These are phyloP conservation scores for Talaromyces sp. DNA, from an alignment of 2,329 filamentous ascomycete genomes.

Conservation along the genomic window DNA sequence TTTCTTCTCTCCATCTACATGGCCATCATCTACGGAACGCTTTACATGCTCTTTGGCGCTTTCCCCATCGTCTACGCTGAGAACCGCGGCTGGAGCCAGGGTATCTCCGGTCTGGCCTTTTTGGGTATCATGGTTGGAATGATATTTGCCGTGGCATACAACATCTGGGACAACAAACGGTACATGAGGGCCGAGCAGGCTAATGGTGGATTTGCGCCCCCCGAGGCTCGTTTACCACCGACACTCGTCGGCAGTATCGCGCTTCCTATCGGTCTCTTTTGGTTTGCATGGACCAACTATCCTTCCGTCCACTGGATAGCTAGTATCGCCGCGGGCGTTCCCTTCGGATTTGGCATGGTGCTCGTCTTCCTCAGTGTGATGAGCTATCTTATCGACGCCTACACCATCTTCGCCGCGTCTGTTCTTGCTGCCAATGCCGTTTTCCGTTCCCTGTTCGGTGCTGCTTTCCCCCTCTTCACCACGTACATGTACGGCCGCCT, in stretches of 20 bases:
- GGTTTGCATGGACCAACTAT: slow-evolving; percentile 58
- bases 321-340: slow-evolving; percentile 30
- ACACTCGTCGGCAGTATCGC: slow-evolving; percentile 46
- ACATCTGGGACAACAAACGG: slow-evolving; percentile 38
- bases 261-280: slow-evolving; percentile 56
- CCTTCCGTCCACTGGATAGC: slow-evolving; percentile 38
- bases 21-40: slow-evolving; percentile 48
- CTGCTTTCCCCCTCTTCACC: slow-evolving; percentile 47
- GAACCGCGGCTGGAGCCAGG: slow-evolving; percentile 44
- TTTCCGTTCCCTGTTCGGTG: slow-evolving; percentile 43
- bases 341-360: slow-evolving; percentile 41
- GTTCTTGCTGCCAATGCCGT: slow-evolving; percentile 44
- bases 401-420: slow-evolving; percentile 40
- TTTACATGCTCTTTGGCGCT: slow-evolving; percentile 52
- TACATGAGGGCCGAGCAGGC: slow-evolving; percentile 38
- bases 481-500: slow-evolving; percentile 41
- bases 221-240: slow-evolving; percentile 53
- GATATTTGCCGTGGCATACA: slow-evolving; percentile 36
- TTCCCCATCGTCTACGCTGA: slow-evolving; percentile 48
- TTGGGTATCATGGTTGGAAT: slow-evolving; percentile 45
- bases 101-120: slow-evolving; percentile 46
- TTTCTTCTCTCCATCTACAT: slow-evolving; percentile 48
- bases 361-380: slow-evolving; percentile 37
- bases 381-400: slow-evolving; percentile 42
- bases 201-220: slow-evolving; percentile 55